phyloP scores from a whole-genome alignment of 441 rosid species.

The Erodium moschatum region DNA sequence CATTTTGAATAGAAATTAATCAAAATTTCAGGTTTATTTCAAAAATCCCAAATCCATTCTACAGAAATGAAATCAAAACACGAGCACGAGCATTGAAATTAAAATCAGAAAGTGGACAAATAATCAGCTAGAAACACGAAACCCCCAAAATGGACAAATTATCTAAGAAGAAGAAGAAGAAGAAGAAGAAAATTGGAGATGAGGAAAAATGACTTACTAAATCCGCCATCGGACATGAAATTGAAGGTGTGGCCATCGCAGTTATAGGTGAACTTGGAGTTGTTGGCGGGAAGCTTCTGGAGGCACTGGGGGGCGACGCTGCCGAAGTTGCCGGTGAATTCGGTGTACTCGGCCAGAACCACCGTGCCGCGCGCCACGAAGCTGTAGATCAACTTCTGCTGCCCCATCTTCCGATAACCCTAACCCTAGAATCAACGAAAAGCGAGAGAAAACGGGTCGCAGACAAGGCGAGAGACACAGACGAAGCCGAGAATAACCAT shows the following conservation, averaged over 20 bases:
- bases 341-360: conserved; percentile 58
- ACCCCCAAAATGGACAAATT: not conserved
- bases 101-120: not conserved
- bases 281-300: conserved; percentile 59
- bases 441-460: not conserved
- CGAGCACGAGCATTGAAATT: not conserved
- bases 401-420: conserved; percentile 41
- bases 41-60: not conserved
- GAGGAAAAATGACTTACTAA: conserved; percentile 29
- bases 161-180: no score
- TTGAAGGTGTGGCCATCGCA: conserved; percentile 82
- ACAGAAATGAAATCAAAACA: not conserved
- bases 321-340: conserved; percentile 63
- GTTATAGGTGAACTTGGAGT: conserved; percentile 66
- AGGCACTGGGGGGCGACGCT: conserved; percentile 63
- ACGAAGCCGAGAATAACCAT: not conserved
- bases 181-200: not conserved
- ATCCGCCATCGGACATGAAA: conserved; percentile 62
- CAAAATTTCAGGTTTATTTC: no score
- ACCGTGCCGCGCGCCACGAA: conserved; percentile 64
- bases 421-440: conserved; percentile 8
- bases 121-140: not conserved
- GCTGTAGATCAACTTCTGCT: conserved; percentile 70
- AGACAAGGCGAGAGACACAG: conserved; percentile 8
- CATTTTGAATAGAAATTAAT: not conserved